A percentile compares a stretch with the other conserved stretches of the same genome.
phyloP scores from a whole-genome alignment of 768 basidiomycete genomes.

The Fibroporia radiculosa region DNA sequence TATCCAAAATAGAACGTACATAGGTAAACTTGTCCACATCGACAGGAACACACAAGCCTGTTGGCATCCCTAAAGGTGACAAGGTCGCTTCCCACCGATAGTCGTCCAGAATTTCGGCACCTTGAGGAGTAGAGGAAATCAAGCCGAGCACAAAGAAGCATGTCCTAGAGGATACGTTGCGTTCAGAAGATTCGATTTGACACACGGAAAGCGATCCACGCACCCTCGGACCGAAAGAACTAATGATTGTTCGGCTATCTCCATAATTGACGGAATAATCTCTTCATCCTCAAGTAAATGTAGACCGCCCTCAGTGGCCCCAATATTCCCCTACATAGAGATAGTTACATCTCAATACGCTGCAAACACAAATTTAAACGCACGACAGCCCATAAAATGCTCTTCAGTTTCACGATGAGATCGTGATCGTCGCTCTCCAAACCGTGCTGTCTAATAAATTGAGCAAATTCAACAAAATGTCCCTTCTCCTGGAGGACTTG shows the following conservation, averaged over 20 bases:
- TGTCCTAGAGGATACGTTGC: conserved; percentile 48
- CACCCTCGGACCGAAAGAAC: conserved; percentile 93
- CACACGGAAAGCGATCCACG: conserved; percentile 20
- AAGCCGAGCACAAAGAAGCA: conserved; percentile 94
- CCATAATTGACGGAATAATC: conserved; percentile 81
- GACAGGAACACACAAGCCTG: conserved; percentile 86
- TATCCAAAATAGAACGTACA: conserved; percentile 48
- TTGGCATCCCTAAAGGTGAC: conserved; percentile 78
- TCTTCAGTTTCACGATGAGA: conserved; percentile 85
- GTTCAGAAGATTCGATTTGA: not conserved
- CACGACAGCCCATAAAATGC: conserved; percentile 94
- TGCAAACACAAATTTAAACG: not conserved
- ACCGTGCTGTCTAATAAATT: conserved; percentile 83
- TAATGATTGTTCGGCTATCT: conserved; percentile 84
- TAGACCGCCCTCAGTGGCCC: conserved; percentile 84
- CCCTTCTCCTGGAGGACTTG: conserved; percentile 85
- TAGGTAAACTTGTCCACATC: conserved; percentile 74
- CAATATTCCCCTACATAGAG: conserved; percentile 76
- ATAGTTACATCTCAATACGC: not conserved
- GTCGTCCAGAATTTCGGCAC: conserved; percentile 89
- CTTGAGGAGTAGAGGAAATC: conserved; percentile 85
- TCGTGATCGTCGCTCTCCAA: conserved; percentile 78
- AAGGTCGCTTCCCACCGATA: conserved; percentile 90
- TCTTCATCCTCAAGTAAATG: conserved; percentile 94
- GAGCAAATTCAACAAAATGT: conserved; percentile 85